A percentile compares a stretch with the other conserved stretches of the same genome.
These are phyloP conservation scores for Cinchona pubescens DNA, from an alignment of 257 asterid genomes.

Conservation along the genomic window DNA sequence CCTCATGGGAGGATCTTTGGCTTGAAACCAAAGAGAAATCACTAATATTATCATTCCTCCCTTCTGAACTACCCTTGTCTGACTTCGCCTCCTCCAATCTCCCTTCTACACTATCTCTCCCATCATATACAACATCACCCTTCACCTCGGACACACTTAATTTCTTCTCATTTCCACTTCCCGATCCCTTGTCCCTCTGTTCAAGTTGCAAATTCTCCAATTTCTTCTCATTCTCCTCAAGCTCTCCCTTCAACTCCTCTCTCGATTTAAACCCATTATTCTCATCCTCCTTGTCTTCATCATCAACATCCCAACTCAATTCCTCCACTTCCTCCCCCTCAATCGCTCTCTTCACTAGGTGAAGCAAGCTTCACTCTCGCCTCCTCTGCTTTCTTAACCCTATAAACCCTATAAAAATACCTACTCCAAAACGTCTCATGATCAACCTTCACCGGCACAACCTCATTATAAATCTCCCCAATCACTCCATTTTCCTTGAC, in stretches of 20 bases:
- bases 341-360: constrained; percentile 60
- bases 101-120: constrained; percentile 32
- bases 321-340: constrained; percentile 72
- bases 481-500: constrained; percentile 44
- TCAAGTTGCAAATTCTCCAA: constrained; percentile 28
- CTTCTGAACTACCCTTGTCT: constrained; percentile 60
- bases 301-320: constrained; percentile 77
- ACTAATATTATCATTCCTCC: constrained; percentile 50
- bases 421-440: constrained; percentile 73
- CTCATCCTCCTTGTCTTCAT: constrained; percentile 44
- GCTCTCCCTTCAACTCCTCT: constrained; percentile 29
- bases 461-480: constrained; percentile 56
- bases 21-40: constrained; percentile 72
- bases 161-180: constrained; percentile 27
- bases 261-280: constrained; percentile 9
- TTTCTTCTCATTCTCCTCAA: constrained; percentile 32
- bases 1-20: constrained; percentile 55
- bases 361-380: constrained; percentile 52
- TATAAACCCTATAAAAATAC: constrained; percentile 68
- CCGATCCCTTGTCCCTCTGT: constrained; percentile 15
- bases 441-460: constrained; percentile 59
- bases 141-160: constrained; percentile 37
- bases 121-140: constrained; percentile 33
- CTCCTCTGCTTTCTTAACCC: constrained; percentile 62
- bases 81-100: constrained; percentile 20